Evolutionary conservation across 371 early-diverging fungal species (phyloP), one percentile per base, ranked within the genome.

Genomic region (Mortierella sp.): DNA sequence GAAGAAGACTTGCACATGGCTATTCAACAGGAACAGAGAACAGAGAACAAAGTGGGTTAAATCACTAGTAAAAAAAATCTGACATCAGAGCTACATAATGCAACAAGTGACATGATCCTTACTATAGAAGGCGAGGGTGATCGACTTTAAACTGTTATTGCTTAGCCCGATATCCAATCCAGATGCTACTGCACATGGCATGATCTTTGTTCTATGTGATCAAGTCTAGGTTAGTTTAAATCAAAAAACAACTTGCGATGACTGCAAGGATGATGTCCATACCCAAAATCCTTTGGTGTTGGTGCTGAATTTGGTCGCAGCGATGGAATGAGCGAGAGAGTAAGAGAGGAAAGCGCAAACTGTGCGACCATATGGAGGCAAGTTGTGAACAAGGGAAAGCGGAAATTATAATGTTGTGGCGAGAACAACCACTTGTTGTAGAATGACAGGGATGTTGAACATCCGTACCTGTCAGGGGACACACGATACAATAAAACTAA

Each of bases 401-500:
- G 86, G 74, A 96, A 94, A 72, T 91, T 88, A 72, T 92, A 88
- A 70, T 93, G 90, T 0, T 87, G 83, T 31, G 85, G 82, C 42
- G 94, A 91, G 83, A 96, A 95, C 80, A 96, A 88, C 95, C 94
- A 95, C 72, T 93, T 95, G 90, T 96, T 96, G 86, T 94, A 96
- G 10, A 95, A 86, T 22, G 92, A 91, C 40, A 96, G 85, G 9
- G 89, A 75, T 2, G 94, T 91, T 0, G 97, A 93, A 28, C 66
- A 74, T 1, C 66, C 62, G 40, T 79, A 79, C 77, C 77, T 77
- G 45, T 23, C 32, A 19, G 35, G 42, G 17, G 6, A 45, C 22
- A 47, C 1, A 9, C n/a, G 35, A 22, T 15, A 26, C 22, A 49
- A 34, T 22, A 49, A 19, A 29, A 26, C n/a, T 29, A 32, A 10